A percentile compares a stretch with the other conserved stretches of the same genome.
phyloP scores from a whole-genome alignment of 345 rosid genomes.

The Tarenaya hassleriana region DNA sequence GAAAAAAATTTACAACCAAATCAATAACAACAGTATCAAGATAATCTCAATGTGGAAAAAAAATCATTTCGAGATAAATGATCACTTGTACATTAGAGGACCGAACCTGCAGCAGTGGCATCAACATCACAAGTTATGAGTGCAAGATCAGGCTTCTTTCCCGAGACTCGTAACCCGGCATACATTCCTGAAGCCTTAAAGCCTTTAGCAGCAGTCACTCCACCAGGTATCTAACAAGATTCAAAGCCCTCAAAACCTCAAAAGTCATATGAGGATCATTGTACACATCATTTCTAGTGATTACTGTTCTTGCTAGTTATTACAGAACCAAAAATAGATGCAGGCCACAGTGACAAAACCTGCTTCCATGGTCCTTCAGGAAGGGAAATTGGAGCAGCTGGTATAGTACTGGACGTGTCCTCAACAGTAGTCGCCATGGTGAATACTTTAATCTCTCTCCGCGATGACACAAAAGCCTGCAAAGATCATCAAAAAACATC shows the following conservation, averaged over 20 bases:
- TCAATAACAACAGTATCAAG: constrained; percentile 1
- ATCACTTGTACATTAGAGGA: not conserved
- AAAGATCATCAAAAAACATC: not conserved
- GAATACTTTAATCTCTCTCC: constrained; percentile 33
- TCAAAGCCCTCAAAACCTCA: not conserved
- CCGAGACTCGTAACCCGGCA: constrained; percentile 80
- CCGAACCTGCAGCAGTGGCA: constrained; percentile 65
- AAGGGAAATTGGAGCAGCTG: constrained; percentile 80
- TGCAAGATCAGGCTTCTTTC: constrained; percentile 86
- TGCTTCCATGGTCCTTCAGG: constrained; percentile 85
- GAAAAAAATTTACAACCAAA: no score
- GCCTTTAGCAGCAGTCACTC: constrained; percentile 91
- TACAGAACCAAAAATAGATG: not conserved
- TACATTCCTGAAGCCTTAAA: constrained; percentile 78
- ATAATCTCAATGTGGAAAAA: constrained; percentile 3
- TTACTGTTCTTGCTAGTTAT: not conserved
- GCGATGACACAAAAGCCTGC: constrained; percentile 23
- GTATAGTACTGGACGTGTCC: constrained; percentile 48
- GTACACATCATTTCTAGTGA: no score
- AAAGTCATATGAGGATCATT: no score
- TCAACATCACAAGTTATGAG: constrained; percentile 83
- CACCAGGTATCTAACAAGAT: constrained; percentile 62
- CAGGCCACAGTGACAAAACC: constrained; percentile 27
- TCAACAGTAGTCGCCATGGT: constrained; percentile 30
- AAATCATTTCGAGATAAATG: no score